Evolutionary conservation across 371 early-diverging fungal genomes (phyloP).

Genomic region (Circinella minor): DNA sequence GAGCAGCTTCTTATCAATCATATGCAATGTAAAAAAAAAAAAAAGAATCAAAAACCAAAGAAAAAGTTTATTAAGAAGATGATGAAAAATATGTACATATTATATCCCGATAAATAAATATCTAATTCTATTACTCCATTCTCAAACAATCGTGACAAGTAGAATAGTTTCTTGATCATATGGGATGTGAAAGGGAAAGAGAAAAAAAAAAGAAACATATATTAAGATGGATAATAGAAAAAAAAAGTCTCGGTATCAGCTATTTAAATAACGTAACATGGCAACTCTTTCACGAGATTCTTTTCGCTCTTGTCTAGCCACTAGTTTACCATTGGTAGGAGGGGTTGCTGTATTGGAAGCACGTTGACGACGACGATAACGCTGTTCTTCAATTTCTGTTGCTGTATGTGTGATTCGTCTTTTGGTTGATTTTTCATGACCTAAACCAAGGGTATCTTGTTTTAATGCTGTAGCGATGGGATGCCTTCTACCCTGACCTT

Average conservation of each 20-base stretch:
- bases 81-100: not conserved
- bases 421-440: conserved; percentile 26
- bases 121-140: not conserved
- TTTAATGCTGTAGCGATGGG: conserved; percentile 56
- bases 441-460: conserved; percentile 53
- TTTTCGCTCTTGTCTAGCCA: conserved; percentile 24
- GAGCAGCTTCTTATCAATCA: conserved; percentile 50
- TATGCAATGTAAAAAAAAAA: not conserved
- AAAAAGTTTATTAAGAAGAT: not conserved
- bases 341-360: not conserved
- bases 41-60: not conserved
- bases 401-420: conserved; percentile 35
- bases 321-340: conserved; percentile 27
- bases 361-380: conserved; percentile 21
- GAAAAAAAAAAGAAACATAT: too few relatives aligned
- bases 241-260: not conserved
- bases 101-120: not conserved
- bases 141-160: not conserved
- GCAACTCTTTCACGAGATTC: conserved; percentile 27
- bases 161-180: not conserved
- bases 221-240: not conserved
- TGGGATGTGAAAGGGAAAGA: too few relatives aligned
- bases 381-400: conserved; percentile 22
- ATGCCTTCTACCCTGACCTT: conserved; percentile 49
- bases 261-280: conserved; percentile 28